Evolutionary conservation across 2,329 filamentous ascomycete species (phyloP), one percentile per base, ranked within the genome.

Genomic region (Metarhizium sp.): DNA sequence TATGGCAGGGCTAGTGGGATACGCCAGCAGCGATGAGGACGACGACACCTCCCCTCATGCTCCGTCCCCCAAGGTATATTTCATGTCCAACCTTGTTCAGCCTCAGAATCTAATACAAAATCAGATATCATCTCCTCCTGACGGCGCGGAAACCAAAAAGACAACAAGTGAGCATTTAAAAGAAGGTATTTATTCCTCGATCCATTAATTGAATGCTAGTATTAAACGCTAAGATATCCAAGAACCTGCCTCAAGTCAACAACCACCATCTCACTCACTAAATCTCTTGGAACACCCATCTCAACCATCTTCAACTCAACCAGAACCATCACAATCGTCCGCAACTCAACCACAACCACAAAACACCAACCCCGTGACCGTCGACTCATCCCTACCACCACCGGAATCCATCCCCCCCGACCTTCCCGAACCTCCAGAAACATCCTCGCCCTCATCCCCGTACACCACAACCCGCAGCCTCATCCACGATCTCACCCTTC

Each of bases 401-500:
- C 53, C 64, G 55, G 64, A 68, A 20, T 59, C 62, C 40, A 53
- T 60, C 13, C 49, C 62, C 50, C 20, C 56, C 5, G 58, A 45
- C 49, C 29, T 36, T 11, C 53, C 57, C 48, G 61, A 66, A 2
- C 59, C 61, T 43, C 60, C 64, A 29, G 55, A 55, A 6, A 32
- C 60, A 8, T 62, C 65, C 13, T 62, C 66, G 45, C 73, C 74
- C 1, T 70, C 75, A 3, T 92, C 87, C 1, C 87, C 87, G 1
- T 90, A 90, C 71, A 81, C 85, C 1, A 73, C 80, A 50, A 80
- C 77, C 58, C 84, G 87, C 60, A 76, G 82, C 32, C 71, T 84
- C 25, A 73, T 90, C 16, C 86, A 85, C 61, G 80, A 86, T 63
- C 79, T 92, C 46, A 94, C 89, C 29, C 78, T 92, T 47, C 89